Base-by-base conservation (phyloP, 140 eudicot genomes). In the Oenanthe javanica region DNA sequence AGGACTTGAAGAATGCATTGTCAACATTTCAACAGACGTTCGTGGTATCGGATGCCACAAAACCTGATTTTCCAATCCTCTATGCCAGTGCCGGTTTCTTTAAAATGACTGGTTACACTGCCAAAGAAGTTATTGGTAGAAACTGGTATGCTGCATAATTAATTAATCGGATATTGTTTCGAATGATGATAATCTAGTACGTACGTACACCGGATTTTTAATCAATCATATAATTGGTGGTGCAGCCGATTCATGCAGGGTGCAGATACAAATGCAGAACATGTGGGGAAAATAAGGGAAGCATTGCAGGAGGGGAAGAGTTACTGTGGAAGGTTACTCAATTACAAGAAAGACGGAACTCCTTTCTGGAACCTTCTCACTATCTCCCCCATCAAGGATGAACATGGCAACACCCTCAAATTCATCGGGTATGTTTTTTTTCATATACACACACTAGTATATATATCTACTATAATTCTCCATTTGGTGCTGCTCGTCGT, bases 81-180 rank as follows among this genome's bases (percentile, higher is more conserved):
- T 95, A 95, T 84, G 99, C 99, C 45, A 95, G 99, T 59, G 97
- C 96, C 1, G 99, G 97, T 4, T 95, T 95, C 83, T 95, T 95
- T 82, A 95, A 92, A 82, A 92, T 95, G 99, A 95, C 99, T 4
- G 99, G 99, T 19, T 94, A 94, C 90, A 89, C 92, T 40, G 89
- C 99, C 14, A 90, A 81, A 81, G 99, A 94, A 80, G 97, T 94
- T n/a, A 86, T 94, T 21, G 99, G 99, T 64, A 82, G 99, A 85
- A 94, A 94, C 72, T 94, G 99, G 99, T 31, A 31, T 31, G 36
- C 36, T 66, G 52, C 74, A 45, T 16, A 14, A 15, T 19, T 13
- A 31, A 31, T 31, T 31, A 31, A 31, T 31, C 36, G 36, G 36
- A 31, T 31, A 31, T 31, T 31, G 36, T 31, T 31, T 31, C 36